Evolutionary conservation across 148 eudicot species (phyloP), one percentile per base, ranked within the genome.

Genomic region (Polygonum maritimum): DNA sequence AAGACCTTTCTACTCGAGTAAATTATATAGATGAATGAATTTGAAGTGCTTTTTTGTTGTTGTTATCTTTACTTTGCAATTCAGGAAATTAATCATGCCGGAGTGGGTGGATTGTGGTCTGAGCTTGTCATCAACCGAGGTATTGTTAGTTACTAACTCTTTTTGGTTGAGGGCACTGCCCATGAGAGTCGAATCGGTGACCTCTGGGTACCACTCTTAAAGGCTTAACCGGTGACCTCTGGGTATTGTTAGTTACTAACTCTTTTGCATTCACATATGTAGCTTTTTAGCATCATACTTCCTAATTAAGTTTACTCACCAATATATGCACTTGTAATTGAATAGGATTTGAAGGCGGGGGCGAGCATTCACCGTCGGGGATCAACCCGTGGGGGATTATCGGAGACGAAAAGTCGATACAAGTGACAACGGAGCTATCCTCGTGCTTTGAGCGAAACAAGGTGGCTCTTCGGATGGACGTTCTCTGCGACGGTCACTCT

Each of bases 31-130:
- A 3, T 39, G 6, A 5, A 41, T 41, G 31, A 41, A 41, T 8
- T 41, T 41, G 45, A 41, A 41, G 45, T 41, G 7, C 6, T 4
- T 41, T 4, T 41, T 41, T 41, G 31, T 26, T 26, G 31, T 41
- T 4, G 45, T 41, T 41, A 41, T 41, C 45, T 41, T 41, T 41
- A 41, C 8, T 3, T 41, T 41, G 8, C 8, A 41, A 41, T 41
- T 35, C 40, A 84, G 87, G 87, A 84, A 81, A 84, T 84, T 65
- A 84, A 84, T 75, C 87, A 84, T 76, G 87, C 87, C 0, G 87
- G 87, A 16, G 81, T 48, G 26, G 87, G 87, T 44, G 87, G 87
- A 69, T 76, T 85, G 36, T 85, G 87, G 87, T 78, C 81, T 1
- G 85, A 85, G 70, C 87, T 85, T 26, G 85, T 85, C 1, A 80